Evolutionary conservation across 2,329 filamentous ascomycete species (phyloP), one percentile per base, ranked within the genome.

Genomic region (Diaporthe eres): DNA sequence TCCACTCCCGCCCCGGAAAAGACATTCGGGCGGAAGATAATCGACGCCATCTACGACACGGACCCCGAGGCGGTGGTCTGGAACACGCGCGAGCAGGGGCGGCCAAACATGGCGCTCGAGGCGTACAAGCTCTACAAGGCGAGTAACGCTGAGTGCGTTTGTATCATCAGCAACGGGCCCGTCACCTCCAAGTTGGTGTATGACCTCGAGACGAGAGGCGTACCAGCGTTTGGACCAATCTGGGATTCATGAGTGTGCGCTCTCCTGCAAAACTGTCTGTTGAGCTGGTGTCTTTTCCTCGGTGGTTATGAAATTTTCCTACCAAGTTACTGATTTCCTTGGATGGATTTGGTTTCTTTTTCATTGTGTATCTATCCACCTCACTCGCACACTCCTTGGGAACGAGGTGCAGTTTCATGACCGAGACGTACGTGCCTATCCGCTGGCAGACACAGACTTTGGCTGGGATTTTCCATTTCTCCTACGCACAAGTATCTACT

Each of bases 141-240:
- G 47, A 79, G 79, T 53, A 78, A 78, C 2, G 81, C 82, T 1
- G 82, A 85, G 72, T 83, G 82, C 1, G 82, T 84, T 1, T 81
- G 82, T 42, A 79, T 84, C 15, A 83, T 85, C 55, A 83, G 82
- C 34, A 85, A 85, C 72, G 79, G 78, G 10, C 75, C 74, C 42
- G 78, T 83, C 47, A 85, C 84, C 2, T 80, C 79, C 63, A 79
- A 80, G 39, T 60, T 84, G 39, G 82, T 85, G 39, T 81, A 79
- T 47, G 79, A 71, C 25, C 73, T 84, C 63, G 82, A 84, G 76
- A 78, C 75, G 51, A 78, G 81, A 39, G 82, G 83, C 0, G 78
- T 85, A 13, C 80, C 81, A 10, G 82, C 83, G 0, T 85, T 81
- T 77, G 83, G 83, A 5, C 81, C 84, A 17, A 83, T 85, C 28